Evolutionary conservation across 2,329 filamentous ascomycete species (phyloP).

Genomic region (Alternaria arbusti): DNA sequence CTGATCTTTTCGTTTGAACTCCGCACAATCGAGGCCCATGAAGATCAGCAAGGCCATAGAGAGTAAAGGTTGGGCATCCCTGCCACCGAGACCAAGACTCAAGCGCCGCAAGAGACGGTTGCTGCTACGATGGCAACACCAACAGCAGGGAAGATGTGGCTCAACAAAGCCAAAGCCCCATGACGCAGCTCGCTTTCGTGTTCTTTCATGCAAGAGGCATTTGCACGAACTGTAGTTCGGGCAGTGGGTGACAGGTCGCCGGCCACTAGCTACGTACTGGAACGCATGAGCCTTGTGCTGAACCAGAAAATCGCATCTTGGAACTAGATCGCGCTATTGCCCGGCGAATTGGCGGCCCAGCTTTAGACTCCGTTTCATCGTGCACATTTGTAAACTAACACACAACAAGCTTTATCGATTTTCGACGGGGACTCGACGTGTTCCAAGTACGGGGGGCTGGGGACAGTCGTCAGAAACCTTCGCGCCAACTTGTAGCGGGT

Average conservation of each 20-base stretch:
- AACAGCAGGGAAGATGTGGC: slow-evolving; percentile 4
- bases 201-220: neutral
- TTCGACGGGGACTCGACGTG: slow-evolving; percentile 15
- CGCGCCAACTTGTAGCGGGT: slow-evolving; percentile 4
- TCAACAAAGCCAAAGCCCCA: neutral
- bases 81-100: neutral
- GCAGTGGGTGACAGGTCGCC: slow-evolving; percentile 9
- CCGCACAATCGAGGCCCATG: neutral
- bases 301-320: slow-evolving; percentile 1
- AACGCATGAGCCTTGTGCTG: slow-evolving; percentile 1
- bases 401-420: slow-evolving; percentile 41
- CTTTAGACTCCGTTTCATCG: slow-evolving; percentile 25
- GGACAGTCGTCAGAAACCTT: slow-evolving; percentile 14
- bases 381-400: slow-evolving; percentile 23
- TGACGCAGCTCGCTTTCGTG: slow-evolving; percentile 5
- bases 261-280: neutral
- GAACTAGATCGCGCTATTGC: slow-evolving; percentile 13
- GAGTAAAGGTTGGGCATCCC: neutral
- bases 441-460: slow-evolving; percentile 23
- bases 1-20: neutral
- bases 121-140: neutral
- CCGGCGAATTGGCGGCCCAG: slow-evolving; percentile 14
- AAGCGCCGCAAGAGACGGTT: neutral
- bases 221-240: slow-evolving; percentile 1
- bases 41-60: neutral